phyloP scores from a whole-genome alignment of 1,284 basidiomycete genomes.

The Tilletia indica region DNA sequence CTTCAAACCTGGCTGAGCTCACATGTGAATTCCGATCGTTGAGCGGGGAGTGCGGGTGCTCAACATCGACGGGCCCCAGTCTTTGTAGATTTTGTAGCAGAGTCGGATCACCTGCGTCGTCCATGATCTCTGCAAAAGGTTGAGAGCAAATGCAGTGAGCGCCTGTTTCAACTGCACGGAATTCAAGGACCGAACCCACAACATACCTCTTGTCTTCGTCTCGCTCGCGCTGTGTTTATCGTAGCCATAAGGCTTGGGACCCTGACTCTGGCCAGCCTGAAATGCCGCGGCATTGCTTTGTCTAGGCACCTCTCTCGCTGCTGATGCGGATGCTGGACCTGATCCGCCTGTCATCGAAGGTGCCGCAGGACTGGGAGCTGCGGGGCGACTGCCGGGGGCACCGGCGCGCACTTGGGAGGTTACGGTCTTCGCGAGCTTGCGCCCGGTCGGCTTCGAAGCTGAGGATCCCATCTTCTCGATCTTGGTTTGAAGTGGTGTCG shows the following conservation, averaged over 20 bases:
- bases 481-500: neutral
- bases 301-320: neutral
- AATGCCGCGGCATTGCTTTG: slow-evolving; percentile 7
- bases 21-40: slow-evolving; percentile 26
- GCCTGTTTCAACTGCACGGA: neutral
- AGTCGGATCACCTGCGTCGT: slow-evolving; percentile 37
- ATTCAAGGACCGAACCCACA: neutral
- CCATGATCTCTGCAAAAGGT: slow-evolving; percentile 27
- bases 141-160: neutral
- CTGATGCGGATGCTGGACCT: slow-evolving; percentile 24
- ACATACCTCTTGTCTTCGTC: slow-evolving; percentile 26
- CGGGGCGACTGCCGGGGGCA: slow-evolving; percentile 21
- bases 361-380: slow-evolving; percentile 28
- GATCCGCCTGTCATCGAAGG: neutral
- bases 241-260: neutral
- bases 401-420: slow-evolving; percentile 24
- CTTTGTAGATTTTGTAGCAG: slow-evolving; percentile 34
- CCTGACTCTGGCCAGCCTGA: neutral
- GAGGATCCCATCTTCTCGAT: slow-evolving; percentile 32
- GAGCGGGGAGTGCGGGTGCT: slow-evolving; percentile 24
- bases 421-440: slow-evolving; percentile 35
- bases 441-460: slow-evolving; percentile 34
- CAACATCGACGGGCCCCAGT: slow-evolving; percentile 34
- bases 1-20: neutral
- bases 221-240: slow-evolving; percentile 25